Evolutionary conservation across 305 asterid genomes (phyloP), one percentile per base, ranked within the genome.

Genomic region (Fraxinus albicans): DNA sequence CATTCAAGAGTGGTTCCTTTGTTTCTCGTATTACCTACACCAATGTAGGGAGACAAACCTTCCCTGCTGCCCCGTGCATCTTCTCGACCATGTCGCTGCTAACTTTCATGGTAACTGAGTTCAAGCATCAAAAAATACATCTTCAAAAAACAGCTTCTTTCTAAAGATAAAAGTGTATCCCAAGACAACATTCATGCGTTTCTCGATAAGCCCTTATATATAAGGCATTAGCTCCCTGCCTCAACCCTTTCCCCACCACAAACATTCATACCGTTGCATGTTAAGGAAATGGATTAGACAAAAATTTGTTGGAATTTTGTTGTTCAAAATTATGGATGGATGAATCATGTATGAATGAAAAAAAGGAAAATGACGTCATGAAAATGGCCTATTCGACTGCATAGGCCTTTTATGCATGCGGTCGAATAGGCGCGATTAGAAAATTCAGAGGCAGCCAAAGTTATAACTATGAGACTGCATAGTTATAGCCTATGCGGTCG

Each of bases 71-170:
- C 79, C 82, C 82, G 1, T 88, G 89, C 98, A 94, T 89, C 31
- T 88, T 80, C 77, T 85, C 87, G 19, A 94, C 86, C 94, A 87
- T 87, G 33, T 88, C 89, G 4, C 78, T 78, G 85, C 91, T 89
- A 13, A 91, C 98, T 87, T 91, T 95, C 86, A 89, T 90, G 2
- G 97, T 95, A 27, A 94, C 97, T 90, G 88, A 31, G 72, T 86
- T 72, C 17, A 35, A 84, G n/a, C 58, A 58, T 72, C 77, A 55
- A 38, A 34, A 17, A 0, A 4, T 40, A 40, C 13, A 40, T 36
- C 40, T 38, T 38, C 10, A 38, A 2, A 38, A 38, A 38, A 38
- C 44, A 38, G 2, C 10, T 38, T 7, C 10, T 8, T 7, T 38
- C 44, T 38, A 38, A 1, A 38, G 9, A 38, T 38, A 8, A 38